Percentiles rank a stretch among this genome's conserved stretches.
Evolutionary conservation across 1,284 basidiomycete genomes (phyloP).

Genomic region (Caloboletus inedulis): DNA sequence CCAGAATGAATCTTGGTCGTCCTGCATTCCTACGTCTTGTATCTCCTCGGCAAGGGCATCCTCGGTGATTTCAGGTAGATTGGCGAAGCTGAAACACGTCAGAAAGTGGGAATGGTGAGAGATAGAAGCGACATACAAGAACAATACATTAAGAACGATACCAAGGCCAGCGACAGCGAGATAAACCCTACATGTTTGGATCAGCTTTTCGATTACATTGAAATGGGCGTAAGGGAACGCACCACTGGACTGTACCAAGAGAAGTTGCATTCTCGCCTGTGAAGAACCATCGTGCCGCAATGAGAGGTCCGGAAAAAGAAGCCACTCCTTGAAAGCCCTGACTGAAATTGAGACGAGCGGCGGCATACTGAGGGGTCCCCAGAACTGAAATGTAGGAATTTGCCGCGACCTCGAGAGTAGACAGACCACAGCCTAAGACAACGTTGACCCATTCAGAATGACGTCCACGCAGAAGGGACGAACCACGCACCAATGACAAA

Average conservation of each 20-base stretch:
- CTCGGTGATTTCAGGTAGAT: slow-evolving; percentile 74
- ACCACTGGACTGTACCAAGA: slow-evolving; percentile 75
- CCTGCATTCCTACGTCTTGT: slow-evolving; percentile 40
- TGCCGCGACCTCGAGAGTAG: slow-evolving; percentile 68
- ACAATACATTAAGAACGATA: slow-evolving; percentile 60
- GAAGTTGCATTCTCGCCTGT: slow-evolving; percentile 55
- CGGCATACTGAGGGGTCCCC: slow-evolving; percentile 66
- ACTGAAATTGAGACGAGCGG: slow-evolving; percentile 76
- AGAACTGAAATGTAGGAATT: slow-evolving; percentile 78
- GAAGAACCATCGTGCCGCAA: slow-evolving; percentile 77
- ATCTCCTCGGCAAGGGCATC: slow-evolving; percentile 57
- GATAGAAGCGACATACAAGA: slow-evolving; percentile 45
- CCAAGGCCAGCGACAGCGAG: slow-evolving; percentile 72
- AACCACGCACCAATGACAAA: slow-evolving; percentile 54
- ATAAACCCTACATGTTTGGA: slow-evolving; percentile 54
- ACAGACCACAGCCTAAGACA: slow-evolving; percentile 61
- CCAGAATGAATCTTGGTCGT: slow-evolving; percentile 58
- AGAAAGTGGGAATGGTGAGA: neutral
- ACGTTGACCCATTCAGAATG: neutral
- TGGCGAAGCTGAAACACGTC: slow-evolving; percentile 49
- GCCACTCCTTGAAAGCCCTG: slow-evolving; percentile 83
- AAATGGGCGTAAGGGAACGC: neutral
- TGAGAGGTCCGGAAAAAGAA: slow-evolving; percentile 76
- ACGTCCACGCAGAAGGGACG: neutral
- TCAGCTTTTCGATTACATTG: slow-evolving; percentile 1